Conservation (phyloP, 23 red algal species). For the Gracilaria gracilis region DNA sequence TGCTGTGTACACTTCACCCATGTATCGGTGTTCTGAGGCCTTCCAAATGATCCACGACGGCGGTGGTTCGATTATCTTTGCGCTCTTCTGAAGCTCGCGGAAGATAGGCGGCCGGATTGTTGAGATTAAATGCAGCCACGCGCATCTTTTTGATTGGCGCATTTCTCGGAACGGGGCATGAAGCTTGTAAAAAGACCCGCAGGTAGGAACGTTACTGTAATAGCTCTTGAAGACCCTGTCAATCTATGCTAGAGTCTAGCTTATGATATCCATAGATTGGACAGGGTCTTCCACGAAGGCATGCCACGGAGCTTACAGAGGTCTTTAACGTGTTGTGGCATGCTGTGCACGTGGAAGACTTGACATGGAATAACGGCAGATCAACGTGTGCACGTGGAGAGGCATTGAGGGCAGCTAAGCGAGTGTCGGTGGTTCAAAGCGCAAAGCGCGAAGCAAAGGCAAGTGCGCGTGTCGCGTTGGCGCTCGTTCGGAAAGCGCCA, state of each 20-base stretch:
- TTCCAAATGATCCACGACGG: no score
- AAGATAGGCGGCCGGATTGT: not conserved
- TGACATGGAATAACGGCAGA: not conserved
- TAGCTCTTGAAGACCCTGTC: no score
- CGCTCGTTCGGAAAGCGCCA: not conserved
- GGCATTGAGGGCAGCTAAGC: not conserved
- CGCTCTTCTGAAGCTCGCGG: not conserved
- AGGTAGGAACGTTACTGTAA: no score
- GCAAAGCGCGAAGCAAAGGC: not conserved
- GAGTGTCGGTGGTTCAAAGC: no score
- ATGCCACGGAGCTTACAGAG: not conserved
- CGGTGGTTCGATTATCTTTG: not conserved
- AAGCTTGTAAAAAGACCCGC: no score
- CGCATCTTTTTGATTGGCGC: not conserved
- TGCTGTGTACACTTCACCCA: no score
- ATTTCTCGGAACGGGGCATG: not conserved
- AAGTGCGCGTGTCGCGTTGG: slow-evolving; percentile 7
- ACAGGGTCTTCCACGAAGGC: no score
- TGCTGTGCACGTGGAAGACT: no score
- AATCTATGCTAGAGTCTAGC: no score
- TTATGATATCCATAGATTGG: no score
- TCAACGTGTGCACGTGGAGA: not conserved
- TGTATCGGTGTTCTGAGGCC: no score
- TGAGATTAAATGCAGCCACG: not conserved
- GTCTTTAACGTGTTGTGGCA: no score